Base-by-base conservation (phyloP, 2,329 filamentous ascomycete genomes). In the Neonectria faginata region DNA sequence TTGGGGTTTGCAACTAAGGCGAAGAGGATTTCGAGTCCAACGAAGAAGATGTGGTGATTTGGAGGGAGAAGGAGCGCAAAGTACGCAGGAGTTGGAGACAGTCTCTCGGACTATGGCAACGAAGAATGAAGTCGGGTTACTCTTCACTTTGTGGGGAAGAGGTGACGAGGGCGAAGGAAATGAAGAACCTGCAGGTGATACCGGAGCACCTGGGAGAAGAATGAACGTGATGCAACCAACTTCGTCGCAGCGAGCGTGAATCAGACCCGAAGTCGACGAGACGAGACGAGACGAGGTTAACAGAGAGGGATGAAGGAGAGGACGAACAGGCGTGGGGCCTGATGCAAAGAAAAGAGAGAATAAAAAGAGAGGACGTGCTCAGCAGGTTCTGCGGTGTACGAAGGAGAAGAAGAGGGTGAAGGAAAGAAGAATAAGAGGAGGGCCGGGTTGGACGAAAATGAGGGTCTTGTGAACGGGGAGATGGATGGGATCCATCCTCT, bases 341-440 rank as follows among this genome's bases (percentile, higher is more conserved):
- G 70, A 48, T 66, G 62, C 55, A 47, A 57, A 64, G 62, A 66
- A 68, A 64, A 65, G 73, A 72, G 70, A 47, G 62, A 68, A 72
- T 51, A 51, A 52, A 78, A 78, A 62, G 76, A 78, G 68, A 75
- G 77, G 72, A 79, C 70, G 73, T 78, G 77, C 74, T 75, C 75
- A 78, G 76, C 78, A 75, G 70, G 66, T 69, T 66, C 66, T 66
- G 64, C 50, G 60, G 66, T 66, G 66, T 67, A 67, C 65, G 61
- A 57, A 62, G 55, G 60, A 52, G 55, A 65, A 68, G 62, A 57
- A 70, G 65, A 51, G 65, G 66, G 69, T 68, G 66, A 65, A 62
- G 59, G 66, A 67, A 68, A 67, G 57, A 69, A 56, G 53, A 56
- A 56, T 47, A 56, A 56, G 53, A 56, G 31, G 53, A 56, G 41